Evolutionary conservation across 2,329 filamentous ascomycete genomes (phyloP).

Genomic region (Cercospora sp.): DNA sequence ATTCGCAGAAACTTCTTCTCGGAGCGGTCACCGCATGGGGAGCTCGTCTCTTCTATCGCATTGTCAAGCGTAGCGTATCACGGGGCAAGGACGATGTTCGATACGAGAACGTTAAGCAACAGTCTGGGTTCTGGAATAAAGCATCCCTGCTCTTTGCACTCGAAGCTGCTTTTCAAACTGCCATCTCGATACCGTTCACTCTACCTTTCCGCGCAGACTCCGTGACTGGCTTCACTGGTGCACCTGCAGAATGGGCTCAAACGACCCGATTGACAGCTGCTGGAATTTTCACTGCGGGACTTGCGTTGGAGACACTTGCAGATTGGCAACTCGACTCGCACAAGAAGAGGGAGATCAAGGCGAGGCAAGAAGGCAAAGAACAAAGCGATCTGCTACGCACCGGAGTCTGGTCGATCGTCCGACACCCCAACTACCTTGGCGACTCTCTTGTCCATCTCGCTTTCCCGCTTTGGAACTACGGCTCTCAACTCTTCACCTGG

Average conservation of each 20-base stretch:
- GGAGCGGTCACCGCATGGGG: slow-evolving; percentile 61
- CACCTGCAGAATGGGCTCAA: slow-evolving; percentile 38
- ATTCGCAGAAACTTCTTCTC: slow-evolving; percentile 58
- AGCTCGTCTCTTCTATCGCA: slow-evolving; percentile 56
- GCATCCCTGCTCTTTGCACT: slow-evolving; percentile 58
- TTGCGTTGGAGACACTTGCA: slow-evolving; percentile 58
- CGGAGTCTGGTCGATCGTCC: slow-evolving; percentile 63
- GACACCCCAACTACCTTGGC: slow-evolving; percentile 65
- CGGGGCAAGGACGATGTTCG: slow-evolving; percentile 58
- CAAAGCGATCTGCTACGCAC: slow-evolving; percentile 48
- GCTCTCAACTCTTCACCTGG: slow-evolving; percentile 56
- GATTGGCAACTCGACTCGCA: slow-evolving; percentile 58
- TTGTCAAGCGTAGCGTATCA: slow-evolving; percentile 51
- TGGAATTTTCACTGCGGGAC: slow-evolving; percentile 57
- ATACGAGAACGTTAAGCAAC: slow-evolving; percentile 54
- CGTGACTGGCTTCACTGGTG: slow-evolving; percentile 17
- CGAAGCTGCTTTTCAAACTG: slow-evolving; percentile 57
- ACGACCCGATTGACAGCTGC: slow-evolving; percentile 44
- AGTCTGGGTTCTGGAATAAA: slow-evolving; percentile 59
- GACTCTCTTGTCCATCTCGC: slow-evolving; percentile 60
- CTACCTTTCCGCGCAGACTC: slow-evolving; percentile 48
- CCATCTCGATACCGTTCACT: slow-evolving; percentile 60
- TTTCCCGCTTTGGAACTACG: slow-evolving; percentile 59
- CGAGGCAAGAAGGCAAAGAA: slow-evolving; percentile 26
- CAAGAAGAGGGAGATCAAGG: slow-evolving; percentile 42